Conservation (phyloP, 257 asterid species). For the Solanum ossicruentum region DNA sequence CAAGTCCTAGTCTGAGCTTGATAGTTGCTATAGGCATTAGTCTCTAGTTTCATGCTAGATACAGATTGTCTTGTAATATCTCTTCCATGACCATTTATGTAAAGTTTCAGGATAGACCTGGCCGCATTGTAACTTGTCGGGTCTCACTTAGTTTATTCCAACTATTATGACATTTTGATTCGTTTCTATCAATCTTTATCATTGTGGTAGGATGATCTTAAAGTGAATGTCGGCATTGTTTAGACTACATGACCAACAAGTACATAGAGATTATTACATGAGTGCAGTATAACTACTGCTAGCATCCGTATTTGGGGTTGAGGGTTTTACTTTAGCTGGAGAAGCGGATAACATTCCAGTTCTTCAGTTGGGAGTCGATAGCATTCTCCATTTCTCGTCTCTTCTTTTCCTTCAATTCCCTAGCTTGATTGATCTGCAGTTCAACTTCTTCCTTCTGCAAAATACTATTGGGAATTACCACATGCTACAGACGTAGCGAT, state of each 20-base stretch:
- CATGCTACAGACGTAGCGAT: background rate
- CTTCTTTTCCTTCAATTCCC: constrained; percentile 17
- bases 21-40: background rate
- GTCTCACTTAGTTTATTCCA: background rate
- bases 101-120: background rate
- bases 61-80: background rate
- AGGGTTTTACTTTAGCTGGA: background rate
- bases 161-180: background rate
- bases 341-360: constrained; percentile 14
- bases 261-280: background rate
- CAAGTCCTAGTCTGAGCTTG: background rate
- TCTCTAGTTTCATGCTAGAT: background rate
- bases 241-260: background rate
- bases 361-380: constrained; percentile 40
- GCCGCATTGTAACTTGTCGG: background rate
- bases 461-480: background rate
- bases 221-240: background rate
- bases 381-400: constrained; percentile 31
- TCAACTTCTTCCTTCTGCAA: constrained; percentile 24
- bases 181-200: background rate
- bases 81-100: background rate
- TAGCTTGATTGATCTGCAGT: constrained; percentile 10
- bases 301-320: background rate
- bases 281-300: background rate
- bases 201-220: background rate